Base-by-base conservation (phyloP, 352 stramenopile genomes). In the Phytophthora pinifolia region DNA sequence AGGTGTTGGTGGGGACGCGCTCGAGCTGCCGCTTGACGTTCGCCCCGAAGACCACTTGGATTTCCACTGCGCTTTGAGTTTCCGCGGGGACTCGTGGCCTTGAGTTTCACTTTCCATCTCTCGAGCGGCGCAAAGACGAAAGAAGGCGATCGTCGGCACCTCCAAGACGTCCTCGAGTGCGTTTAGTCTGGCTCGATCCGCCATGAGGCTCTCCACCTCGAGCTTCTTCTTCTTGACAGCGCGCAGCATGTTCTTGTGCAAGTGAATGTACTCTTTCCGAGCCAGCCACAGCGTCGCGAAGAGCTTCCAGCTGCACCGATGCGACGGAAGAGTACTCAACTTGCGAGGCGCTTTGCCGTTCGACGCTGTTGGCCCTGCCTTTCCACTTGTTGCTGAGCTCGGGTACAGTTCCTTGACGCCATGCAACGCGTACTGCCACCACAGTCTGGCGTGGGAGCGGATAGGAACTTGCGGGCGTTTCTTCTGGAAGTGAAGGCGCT, bases 71-170 rank as follows among this genome's bases (percentile, higher is more conserved):
- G 72, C 63, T n/a, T n/a, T n/a, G 3, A 90, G 35, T 32, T 88
- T 90, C 60, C 86, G 76, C 2, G 75, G 69, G 3, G 82, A 90
- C 57, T 89, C 80, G 7, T 83, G 53, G 0, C 84, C 74, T 37
- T 62, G 81, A 12, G 73, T 70, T 60, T 94, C 82, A 44, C 89
- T 50, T 35, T 89, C 81, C 7, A 81, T 49, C 46, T 94, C 84
- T 59, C 81, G 66, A 0, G 63, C 58, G 0, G 82, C 80, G 48
- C 84, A 94, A 10, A 86, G 32, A 1, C 84, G 65, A 31, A 92
- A 94, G 49, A 94, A 94, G 1, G 92, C 82, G 51, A 94, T 88
- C 1, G 79, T 89, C 0, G 89, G 71, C 1, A 91, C 82, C 46
- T 88, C 73, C 29, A 94, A 47, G 14, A 72, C 68, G 27, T 91